These are phyloP conservation scores for Waitea zeae DNA, from an alignment of 1,284 basidiomycete species.

Conservation along the genomic window DNA sequence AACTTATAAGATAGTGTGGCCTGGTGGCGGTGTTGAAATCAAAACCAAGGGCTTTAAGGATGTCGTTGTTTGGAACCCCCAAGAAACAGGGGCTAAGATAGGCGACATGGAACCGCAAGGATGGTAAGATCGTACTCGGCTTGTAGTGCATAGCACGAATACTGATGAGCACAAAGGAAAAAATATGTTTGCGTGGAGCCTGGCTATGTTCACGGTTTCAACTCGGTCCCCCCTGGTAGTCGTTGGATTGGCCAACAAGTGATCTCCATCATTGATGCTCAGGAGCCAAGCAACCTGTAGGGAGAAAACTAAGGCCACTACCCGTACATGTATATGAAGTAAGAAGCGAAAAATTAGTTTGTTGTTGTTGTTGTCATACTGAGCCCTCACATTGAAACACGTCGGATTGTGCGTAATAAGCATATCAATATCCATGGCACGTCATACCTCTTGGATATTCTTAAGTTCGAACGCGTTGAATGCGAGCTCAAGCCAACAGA, in stretches of 20 bases:
- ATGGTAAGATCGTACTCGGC: slow-evolving; percentile 38
- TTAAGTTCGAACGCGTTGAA: no score
- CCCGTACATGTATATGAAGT: neutral
- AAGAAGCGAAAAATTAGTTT: no score
- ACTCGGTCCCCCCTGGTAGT: slow-evolving; percentile 36
- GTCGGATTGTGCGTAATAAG: no score
- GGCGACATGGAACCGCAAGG: slow-evolving; percentile 75
- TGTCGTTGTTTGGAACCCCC: slow-evolving; percentile 80
- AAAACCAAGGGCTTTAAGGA: slow-evolving; percentile 50
- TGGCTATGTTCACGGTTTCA: slow-evolving; percentile 59
- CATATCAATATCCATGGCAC: no score
- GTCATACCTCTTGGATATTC: no score
- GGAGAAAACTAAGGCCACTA: neutral
- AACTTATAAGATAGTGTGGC: slow-evolving; percentile 43
- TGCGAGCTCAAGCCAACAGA: no score
- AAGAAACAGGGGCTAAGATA: slow-evolving; percentile 49
- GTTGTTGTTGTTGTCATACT: no score
- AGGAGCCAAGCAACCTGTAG: neutral
- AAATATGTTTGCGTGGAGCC: slow-evolving; percentile 77
- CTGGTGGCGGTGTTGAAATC: slow-evolving; percentile 35
- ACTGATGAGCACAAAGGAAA: slow-evolving; percentile 31
- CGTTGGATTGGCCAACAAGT: slow-evolving; percentile 65
- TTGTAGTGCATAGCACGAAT: slow-evolving; percentile 2
- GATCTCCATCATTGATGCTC: slow-evolving; percentile 17
- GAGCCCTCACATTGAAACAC: neutral